phyloP scores from a whole-genome alignment of 106 monocot species.

The Acorus calamus region DNA sequence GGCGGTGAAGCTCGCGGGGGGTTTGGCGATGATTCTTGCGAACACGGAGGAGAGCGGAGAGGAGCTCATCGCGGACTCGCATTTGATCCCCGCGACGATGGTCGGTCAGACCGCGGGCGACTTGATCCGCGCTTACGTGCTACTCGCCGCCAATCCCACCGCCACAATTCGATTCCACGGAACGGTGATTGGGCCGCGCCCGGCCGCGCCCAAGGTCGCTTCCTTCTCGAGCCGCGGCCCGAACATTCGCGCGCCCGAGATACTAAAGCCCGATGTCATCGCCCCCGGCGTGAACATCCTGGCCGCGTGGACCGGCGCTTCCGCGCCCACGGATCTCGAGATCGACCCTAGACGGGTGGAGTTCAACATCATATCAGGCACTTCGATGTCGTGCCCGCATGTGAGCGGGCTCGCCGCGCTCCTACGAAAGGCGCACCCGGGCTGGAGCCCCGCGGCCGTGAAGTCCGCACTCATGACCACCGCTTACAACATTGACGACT shows the following conservation, averaged over 20 bases:
- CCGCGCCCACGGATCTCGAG: slow-evolving; percentile 61
- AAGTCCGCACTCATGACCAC: slow-evolving; percentile 91
- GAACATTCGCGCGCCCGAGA: slow-evolving; percentile 47
- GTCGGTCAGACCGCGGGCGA: slow-evolving; percentile 50
- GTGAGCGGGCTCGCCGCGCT: slow-evolving; percentile 80
- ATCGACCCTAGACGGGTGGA: slow-evolving; percentile 50
- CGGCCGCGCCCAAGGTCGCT: slow-evolving; percentile 55
- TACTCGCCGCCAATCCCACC: slow-evolving; percentile 23
- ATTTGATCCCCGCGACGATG: slow-evolving; percentile 70
- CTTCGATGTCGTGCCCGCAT: slow-evolving; percentile 94
- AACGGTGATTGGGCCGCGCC: slow-evolving; percentile 40
- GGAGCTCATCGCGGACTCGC: slow-evolving; percentile 71
- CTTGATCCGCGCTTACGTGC: slow-evolving; percentile 47
- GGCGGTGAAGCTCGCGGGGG: slow-evolving; percentile 76
- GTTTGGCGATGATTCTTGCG: slow-evolving; percentile 76
- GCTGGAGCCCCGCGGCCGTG: slow-evolving; percentile 81
- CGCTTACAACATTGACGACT: slow-evolving; percentile 60
- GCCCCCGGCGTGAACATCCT: slow-evolving; percentile 91
- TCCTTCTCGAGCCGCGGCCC: slow-evolving; percentile 89
- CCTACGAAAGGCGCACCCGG: slow-evolving; percentile 47
- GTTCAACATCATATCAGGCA: slow-evolving; percentile 91
- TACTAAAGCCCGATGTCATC: slow-evolving; percentile 89
- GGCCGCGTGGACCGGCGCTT: slow-evolving; percentile 63
- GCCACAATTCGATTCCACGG: slow-evolving; percentile 55
- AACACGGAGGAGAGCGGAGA: slow-evolving; percentile 62